Conservation (phyloP, 352 stramenopile species). For the Phytopythium oedochilum region DNA sequence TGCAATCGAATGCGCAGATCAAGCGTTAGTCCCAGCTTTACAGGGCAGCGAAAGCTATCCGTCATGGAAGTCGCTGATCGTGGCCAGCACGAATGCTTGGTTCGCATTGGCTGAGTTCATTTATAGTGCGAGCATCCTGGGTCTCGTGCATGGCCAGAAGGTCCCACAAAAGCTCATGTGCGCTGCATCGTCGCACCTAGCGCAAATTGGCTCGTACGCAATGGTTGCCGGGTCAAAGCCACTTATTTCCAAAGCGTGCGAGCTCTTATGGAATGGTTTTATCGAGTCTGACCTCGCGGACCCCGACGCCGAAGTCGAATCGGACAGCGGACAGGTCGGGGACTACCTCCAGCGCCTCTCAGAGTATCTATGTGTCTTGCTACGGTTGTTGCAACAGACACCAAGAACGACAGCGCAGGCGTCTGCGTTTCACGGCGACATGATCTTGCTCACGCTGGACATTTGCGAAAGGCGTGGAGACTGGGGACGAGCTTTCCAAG, state of each 20-base stretch:
- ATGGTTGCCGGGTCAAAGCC: constrained; percentile 7
- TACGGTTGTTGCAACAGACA: constrained; percentile 21
- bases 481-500: constrained; percentile 35
- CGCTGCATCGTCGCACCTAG: constrained; percentile 47
- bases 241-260: constrained; percentile 41
- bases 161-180: constrained; percentile 44
- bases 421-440: constrained; percentile 35
- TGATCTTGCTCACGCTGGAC: constrained; percentile 48
- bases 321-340: constrained; percentile 5
- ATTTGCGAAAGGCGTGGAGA: constrained; percentile 42
- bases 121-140: constrained; percentile 46
- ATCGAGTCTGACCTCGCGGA: constrained; percentile 17
- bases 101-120: constrained; percentile 60
- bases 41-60: constrained; percentile 7
- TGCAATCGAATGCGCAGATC: constrained; percentile 48
- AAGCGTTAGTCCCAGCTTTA: constrained; percentile 27
- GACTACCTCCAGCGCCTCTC: constrained; percentile 19
- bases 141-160: constrained; percentile 33
- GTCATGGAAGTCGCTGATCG: constrained; percentile 16
- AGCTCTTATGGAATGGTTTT: constrained; percentile 81
- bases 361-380: constrained; percentile 12
- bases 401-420: background rate
- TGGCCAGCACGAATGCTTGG: constrained; percentile 51
- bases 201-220: constrained; percentile 38
- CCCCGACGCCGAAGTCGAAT: constrained; percentile 10